phyloP scores from a whole-genome alignment of 768 basidiomycete genomes.

The Suillus paluster region DNA sequence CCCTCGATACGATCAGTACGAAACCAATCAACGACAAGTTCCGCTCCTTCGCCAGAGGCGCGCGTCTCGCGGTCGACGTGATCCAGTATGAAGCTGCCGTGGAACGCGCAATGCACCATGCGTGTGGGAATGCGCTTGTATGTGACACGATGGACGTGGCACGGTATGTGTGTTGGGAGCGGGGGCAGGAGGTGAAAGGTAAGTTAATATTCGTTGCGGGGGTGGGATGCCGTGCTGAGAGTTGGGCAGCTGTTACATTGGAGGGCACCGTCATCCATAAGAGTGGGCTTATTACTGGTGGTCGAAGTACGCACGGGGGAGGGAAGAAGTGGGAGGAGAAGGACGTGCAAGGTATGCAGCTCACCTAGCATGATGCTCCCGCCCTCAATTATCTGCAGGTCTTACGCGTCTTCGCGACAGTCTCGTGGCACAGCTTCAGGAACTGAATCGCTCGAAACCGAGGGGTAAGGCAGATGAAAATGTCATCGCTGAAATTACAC shows the following conservation, averaged over 20 bases:
- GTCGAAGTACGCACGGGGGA: conserved; percentile 74
- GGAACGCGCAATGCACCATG: conserved; percentile 95
- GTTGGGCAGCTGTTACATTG: conserved; percentile 77
- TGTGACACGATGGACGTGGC: conserved; percentile 97
- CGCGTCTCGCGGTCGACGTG: conserved; percentile 84
- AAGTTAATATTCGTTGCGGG: conserved; percentile 20
- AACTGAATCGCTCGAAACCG: conserved; percentile 84
- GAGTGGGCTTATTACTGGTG: conserved; percentile 96
- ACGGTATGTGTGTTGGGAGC: conserved; percentile 88
- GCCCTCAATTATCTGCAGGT: conserved; percentile 30
- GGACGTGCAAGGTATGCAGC: conserved; percentile 78
- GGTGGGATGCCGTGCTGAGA: not conserved
- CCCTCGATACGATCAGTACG: conserved; percentile 95
- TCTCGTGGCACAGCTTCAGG: conserved; percentile 74
- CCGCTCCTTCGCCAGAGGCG: conserved; percentile 88
- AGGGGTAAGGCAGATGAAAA: conserved; percentile 84
- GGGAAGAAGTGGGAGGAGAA: conserved; percentile 94
- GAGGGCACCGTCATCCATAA: conserved; percentile 98
- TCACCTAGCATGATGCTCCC: conserved; percentile 12
- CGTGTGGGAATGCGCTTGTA: conserved; percentile 92
- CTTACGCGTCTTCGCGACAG: conserved; percentile 69
- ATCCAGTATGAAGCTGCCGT: conserved; percentile 83
- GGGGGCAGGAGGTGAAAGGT: conserved; percentile 97
- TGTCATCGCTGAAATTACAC: conserved; percentile 73
- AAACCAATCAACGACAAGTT: conserved; percentile 95